Evolutionary conservation across 305 asterid species (phyloP).

Genomic region (Withania somnifera): DNA sequence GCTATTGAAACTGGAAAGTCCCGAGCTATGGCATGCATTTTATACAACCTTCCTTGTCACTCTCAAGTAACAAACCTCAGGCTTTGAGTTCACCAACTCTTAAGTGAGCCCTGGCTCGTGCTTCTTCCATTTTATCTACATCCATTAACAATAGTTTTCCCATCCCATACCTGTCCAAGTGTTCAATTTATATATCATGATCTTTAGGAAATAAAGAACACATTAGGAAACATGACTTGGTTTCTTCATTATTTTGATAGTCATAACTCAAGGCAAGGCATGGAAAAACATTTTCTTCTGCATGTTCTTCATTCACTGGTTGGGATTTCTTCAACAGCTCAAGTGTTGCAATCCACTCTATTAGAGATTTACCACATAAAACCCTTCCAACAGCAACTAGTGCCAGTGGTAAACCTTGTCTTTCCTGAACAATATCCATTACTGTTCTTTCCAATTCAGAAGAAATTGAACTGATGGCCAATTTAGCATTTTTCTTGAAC

Average conservation of each 20-base stretch:
- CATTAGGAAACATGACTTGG: background rate
- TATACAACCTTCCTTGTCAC: background rate
- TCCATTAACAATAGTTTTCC: slow-evolving; percentile 3
- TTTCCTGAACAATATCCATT: background rate
- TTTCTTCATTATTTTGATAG: background rate
- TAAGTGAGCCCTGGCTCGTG: background rate
- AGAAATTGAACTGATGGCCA: background rate
- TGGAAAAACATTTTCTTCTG: slow-evolving; percentile 1
- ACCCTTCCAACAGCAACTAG: background rate
- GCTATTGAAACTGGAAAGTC: slow-evolving; percentile 7
- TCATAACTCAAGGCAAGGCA: slow-evolving; percentile 2
- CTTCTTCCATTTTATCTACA: slow-evolving; percentile 4
- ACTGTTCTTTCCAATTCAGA: background rate
- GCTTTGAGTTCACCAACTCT: slow-evolving; percentile 1
- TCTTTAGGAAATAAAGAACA: slow-evolving; percentile 7
- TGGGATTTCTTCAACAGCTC: background rate
- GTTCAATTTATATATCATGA: slow-evolving; percentile 3
- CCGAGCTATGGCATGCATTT: slow-evolving; percentile 15
- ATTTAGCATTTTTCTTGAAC: background rate
- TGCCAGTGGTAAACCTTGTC: slow-evolving; percentile 5
- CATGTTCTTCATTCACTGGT: background rate
- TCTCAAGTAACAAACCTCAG: slow-evolving; percentile 3
- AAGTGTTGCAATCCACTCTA: slow-evolving; percentile 4
- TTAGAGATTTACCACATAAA: background rate
- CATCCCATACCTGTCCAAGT: background rate